Evolutionary conservation across 352 stramenopile species (phyloP).

Genomic region (Aphanomyces euteiches): DNA sequence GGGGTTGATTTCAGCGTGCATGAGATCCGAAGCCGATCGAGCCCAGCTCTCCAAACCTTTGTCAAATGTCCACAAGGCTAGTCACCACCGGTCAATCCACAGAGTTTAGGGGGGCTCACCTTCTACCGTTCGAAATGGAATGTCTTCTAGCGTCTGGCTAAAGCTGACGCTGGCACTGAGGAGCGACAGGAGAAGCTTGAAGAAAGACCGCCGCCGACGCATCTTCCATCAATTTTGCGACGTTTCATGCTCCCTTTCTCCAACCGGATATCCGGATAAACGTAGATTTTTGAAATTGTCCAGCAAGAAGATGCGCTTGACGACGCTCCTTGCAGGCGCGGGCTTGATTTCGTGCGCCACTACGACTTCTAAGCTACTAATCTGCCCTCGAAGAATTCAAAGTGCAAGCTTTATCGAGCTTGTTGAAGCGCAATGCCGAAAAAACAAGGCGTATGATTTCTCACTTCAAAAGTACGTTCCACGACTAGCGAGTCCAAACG

Average conservation of each 20-base stretch:
- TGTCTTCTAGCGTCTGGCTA: conserved; percentile 12
- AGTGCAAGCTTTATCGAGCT: too few relatives aligned
- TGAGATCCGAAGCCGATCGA: conserved; percentile 13
- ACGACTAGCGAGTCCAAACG: not conserved
- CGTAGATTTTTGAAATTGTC: not conserved
- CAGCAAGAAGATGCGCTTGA: conserved; percentile 2
- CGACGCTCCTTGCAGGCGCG: not conserved
- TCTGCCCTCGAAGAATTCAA: too few relatives aligned
- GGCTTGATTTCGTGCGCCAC: not conserved
- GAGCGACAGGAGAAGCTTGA: not conserved
- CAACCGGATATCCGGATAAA: not conserved
- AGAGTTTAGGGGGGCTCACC: not conserved
- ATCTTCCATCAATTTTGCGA: not conserved
- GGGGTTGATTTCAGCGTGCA: conserved; percentile 21
- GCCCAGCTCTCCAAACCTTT: conserved; percentile 22
- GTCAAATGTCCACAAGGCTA: conserved; percentile 22
- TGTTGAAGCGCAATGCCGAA: too few relatives aligned
- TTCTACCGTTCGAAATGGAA: conserved; percentile 27
- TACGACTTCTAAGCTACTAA: too few relatives aligned
- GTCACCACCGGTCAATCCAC: not conserved
- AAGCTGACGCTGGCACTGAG: not conserved
- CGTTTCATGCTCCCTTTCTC: not conserved
- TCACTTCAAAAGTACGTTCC: conserved; percentile 3
- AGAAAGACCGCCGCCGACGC: not conserved
- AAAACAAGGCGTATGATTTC: not conserved